Conservation (phyloP, 2,329 filamentous ascomycete species). For the Pseudogymnoascus sp. region DNA sequence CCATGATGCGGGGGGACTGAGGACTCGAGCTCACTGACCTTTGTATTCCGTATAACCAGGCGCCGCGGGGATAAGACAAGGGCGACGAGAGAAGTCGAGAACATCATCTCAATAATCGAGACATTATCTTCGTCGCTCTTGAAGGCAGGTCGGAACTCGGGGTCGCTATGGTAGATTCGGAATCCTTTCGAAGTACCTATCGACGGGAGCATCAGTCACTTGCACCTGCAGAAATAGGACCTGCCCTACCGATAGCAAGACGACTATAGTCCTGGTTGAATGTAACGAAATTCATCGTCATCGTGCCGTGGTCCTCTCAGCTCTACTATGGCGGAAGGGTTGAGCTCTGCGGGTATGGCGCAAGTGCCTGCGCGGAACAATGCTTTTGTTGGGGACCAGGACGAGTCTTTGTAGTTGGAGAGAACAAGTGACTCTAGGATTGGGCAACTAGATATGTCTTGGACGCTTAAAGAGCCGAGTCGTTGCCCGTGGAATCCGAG, state of each 20-base stretch:
- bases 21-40: constrained; percentile 43
- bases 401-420: background rate
- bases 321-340: background rate
- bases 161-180: constrained; percentile 92
- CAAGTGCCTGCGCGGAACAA: constrained; percentile 8
- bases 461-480: background rate
- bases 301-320: constrained; percentile 31
- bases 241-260: constrained; percentile 70
- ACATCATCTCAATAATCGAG: constrained; percentile 95
- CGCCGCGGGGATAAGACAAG: constrained; percentile 86
- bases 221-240: background rate
- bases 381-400: background rate
- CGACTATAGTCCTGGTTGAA: constrained; percentile 99
- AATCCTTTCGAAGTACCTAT: constrained; percentile 87
- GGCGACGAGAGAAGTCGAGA: constrained; percentile 93
- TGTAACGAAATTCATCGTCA: constrained; percentile 93
- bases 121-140: constrained; percentile 93
- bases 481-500: background rate
- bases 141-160: constrained; percentile 80
- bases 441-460: background rate
- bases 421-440: background rate
- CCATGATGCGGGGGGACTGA: too few species aligned
- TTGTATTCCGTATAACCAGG: constrained; percentile 94
- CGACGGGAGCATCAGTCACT: constrained; percentile 13
- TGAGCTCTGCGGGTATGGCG: background rate